A percentile compares a stretch with the other conserved stretches of the same genome.
Evolutionary conservation across 208 protist genomes (phyloP).

Genomic region (Leishmania aethiopica): DNA sequence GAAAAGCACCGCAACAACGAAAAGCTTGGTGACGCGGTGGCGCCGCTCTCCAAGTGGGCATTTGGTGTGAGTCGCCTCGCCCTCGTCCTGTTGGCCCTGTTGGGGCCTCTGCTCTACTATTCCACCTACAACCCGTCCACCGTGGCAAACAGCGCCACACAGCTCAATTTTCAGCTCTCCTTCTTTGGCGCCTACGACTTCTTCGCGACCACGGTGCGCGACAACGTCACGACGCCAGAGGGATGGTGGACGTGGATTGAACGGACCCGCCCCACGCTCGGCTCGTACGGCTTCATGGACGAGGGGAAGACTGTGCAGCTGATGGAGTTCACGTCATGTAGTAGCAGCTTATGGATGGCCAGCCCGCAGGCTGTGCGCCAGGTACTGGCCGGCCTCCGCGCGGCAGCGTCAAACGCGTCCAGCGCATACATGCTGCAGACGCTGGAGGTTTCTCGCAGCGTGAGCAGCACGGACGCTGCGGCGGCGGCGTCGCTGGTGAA

Average conservation of each 20-base stretch:
- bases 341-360: slow-evolving; percentile 60
- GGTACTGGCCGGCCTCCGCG: slow-evolving; percentile 22
- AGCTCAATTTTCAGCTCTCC: slow-evolving; percentile 46
- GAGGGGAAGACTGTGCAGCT: slow-evolving; percentile 50
- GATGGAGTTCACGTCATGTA: slow-evolving; percentile 52
- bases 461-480: slow-evolving; percentile 21
- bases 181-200: slow-evolving; percentile 60
- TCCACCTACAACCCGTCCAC: slow-evolving; percentile 86
- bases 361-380: slow-evolving; percentile 50
- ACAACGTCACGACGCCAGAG: slow-evolving; percentile 21
- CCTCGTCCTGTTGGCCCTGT: slow-evolving; percentile 66
- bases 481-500: slow-evolving; percentile 27
- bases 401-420: slow-evolving; percentile 22
- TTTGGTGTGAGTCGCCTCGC: slow-evolving; percentile 48
- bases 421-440: slow-evolving; percentile 40
- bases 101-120: slow-evolving; percentile 86
- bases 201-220: slow-evolving; percentile 49
- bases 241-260: slow-evolving; percentile 47
- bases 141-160: slow-evolving; percentile 41
- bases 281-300: slow-evolving; percentile 28
- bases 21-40: slow-evolving; percentile 43
- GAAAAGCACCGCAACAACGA: slow-evolving; percentile 9
- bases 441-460: slow-evolving; percentile 33
- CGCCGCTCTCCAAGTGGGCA: slow-evolving; percentile 36
- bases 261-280: slow-evolving; percentile 63